Evolutionary conservation across 495 filamentous ascomycete genomes (phyloP), one percentile per base, ranked within the genome.

Genomic region (Podospora australis): DNA sequence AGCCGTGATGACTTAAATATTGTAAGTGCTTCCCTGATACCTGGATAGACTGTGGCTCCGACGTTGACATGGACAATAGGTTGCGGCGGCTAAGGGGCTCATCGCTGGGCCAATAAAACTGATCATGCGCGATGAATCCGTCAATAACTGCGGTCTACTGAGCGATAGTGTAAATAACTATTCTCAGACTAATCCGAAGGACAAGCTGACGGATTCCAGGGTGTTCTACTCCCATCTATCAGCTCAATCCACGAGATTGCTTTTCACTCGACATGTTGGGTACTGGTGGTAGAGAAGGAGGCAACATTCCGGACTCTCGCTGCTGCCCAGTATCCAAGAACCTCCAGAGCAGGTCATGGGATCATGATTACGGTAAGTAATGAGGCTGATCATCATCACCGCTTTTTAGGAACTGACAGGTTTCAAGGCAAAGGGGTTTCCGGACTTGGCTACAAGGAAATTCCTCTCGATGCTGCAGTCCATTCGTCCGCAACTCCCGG

Each of bases 201-300:
- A 35, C 19, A 55, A 38, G 2, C 49, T 60, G 16, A 51, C 44
- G 22, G 17, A 25, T 14, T n/a, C 5, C 39, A 94, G 78, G 88
- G 85, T 2, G 69, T 74, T 6, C 60, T 94, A 3, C 72, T 96
- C 1, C 87, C 88, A 8, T 74, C 72, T 10, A 50, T 77, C 11
- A 68, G 69, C 28, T 69, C 80, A 1, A 70, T 81, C 6, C 61
- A 71, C 1, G 62, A 58, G 4, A 58, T 94, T 14, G 65, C 82
- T 45, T 65, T 88, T 8, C 60, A 67, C 1, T 52, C 58, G 16
- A 60, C 77, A 0, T 63, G 76, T 38, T 95, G 88, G 90, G 70
- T 96, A 21, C 58, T 97, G 0, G 76, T 96, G 0, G 77, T 98
- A 26, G 92, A 98, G 62, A 98, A 98, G 70, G 92, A 98, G 88